Percentiles rank a stretch among this genome's conserved stretches.
Evolutionary conservation across 2,329 filamentous ascomycete genomes (phyloP).

Genomic region (Sporothrix brunneoviolacea): DNA sequence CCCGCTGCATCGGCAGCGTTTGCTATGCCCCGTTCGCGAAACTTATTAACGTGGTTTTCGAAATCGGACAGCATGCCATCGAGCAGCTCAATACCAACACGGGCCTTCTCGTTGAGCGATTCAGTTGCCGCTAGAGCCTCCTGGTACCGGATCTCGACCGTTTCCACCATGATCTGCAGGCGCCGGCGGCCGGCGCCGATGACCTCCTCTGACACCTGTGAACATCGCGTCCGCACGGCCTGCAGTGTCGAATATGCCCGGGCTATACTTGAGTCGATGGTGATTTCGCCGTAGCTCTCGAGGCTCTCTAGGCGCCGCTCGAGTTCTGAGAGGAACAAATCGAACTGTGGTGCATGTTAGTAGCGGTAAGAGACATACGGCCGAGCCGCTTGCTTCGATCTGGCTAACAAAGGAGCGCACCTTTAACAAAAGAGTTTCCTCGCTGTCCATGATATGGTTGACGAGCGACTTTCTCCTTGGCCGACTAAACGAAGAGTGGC

Average conservation of each 20-base stretch:
- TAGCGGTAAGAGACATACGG: no score
- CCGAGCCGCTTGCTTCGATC: no score
- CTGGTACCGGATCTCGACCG: conserved; percentile 79
- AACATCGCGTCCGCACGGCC: conserved; percentile 80
- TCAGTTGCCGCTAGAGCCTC: conserved; percentile 78
- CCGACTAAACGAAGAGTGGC: conserved; percentile 52
- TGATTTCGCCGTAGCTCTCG: conserved; percentile 78
- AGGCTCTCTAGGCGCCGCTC: conserved; percentile 81
- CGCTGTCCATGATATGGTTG: conserved; percentile 54
- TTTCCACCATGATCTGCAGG: conserved; percentile 86
- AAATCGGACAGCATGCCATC: conserved; percentile 81
- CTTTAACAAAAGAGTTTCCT: conserved; percentile 55
- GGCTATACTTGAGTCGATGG: conserved; percentile 75
- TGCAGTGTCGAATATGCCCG: conserved; percentile 81
- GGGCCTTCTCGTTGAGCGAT: conserved; percentile 85
- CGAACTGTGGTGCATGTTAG: conserved; percentile 46
- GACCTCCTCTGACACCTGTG: conserved; percentile 81
- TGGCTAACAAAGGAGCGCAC: conserved; percentile 31
- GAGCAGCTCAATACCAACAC: conserved; percentile 78
- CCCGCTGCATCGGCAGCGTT: conserved; percentile 60
- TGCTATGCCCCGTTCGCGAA: conserved; percentile 69
- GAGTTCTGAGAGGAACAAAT: conserved; percentile 76
- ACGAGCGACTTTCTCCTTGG: conserved; percentile 51
- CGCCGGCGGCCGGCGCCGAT: conserved; percentile 79
- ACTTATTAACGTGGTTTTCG: conserved; percentile 71